These are phyloP conservation scores for Aspergillus jensenii DNA, from an alignment of 2,329 filamentous ascomycete genomes.

Conservation along the genomic window DNA sequence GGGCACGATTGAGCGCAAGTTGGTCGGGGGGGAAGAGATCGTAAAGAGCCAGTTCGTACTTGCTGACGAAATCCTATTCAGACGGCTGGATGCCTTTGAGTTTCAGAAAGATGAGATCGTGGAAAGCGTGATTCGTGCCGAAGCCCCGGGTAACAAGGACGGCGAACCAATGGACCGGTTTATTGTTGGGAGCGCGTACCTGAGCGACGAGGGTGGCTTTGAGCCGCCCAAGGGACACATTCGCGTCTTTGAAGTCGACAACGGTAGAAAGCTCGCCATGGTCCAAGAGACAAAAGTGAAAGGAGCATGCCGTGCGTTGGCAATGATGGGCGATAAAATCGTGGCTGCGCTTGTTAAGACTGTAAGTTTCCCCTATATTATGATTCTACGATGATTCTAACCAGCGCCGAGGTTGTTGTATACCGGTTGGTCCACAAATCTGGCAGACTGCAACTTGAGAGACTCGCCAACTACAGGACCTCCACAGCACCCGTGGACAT, in stretches of 20 bases:
- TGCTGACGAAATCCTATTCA: conserved; percentile 87
- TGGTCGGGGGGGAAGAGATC: conserved; percentile 70
- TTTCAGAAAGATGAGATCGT: conserved; percentile 72
- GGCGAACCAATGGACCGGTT: conserved; percentile 67
- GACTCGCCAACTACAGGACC: conserved; percentile 73
- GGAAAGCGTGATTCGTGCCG: conserved; percentile 77
- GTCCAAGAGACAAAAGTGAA: conserved; percentile 69
- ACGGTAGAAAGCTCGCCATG: conserved; percentile 69
- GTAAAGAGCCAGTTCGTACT: conserved; percentile 81
- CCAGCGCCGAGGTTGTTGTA: conserved; percentile 52
- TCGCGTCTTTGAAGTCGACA: conserved; percentile 74
- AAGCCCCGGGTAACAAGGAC: conserved; percentile 62
- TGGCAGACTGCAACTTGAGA: conserved; percentile 57
- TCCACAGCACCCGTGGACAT: conserved; percentile 83
- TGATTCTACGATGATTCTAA: conserved; percentile 1
- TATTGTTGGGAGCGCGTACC: conserved; percentile 82
- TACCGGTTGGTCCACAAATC: conserved; percentile 50
- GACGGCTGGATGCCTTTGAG: conserved; percentile 69
- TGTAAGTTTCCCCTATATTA: conserved; percentile 46
- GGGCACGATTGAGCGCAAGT: conserved; percentile 75
- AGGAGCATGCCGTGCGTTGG: conserved; percentile 78
- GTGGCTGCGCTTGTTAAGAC: conserved; percentile 90
- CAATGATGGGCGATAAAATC: conserved; percentile 71
- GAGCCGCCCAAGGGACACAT: conserved; percentile 71
- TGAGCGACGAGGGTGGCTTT: conserved; percentile 54